Base-by-base conservation (phyloP, 345 rosid species). In the Lagerstroemia speciosa region DNA sequence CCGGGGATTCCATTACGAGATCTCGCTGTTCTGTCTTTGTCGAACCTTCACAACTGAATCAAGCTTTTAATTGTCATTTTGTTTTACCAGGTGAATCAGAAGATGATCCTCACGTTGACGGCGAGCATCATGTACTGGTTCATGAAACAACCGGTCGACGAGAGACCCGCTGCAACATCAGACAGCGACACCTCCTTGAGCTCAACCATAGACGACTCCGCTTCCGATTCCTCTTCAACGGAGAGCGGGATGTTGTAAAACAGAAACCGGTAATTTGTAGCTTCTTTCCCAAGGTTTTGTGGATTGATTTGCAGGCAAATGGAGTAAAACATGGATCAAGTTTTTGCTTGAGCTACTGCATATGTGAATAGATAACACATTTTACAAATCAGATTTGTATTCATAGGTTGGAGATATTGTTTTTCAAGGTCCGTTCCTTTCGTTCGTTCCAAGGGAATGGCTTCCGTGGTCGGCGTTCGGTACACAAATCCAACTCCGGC, bases 111-210 rank as follows among this genome's bases (percentile, higher is more conserved):
- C 29, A 94, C 97, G 5, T 77, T 94, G 78, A 89, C 99, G 1
- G 97, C 96, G 31, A 94, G 95, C 73, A 87, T 94, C 58, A 94
- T 87, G 97, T 76, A 89, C 38, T 91, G 99, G 99, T 83, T 79
- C 83, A 79, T 94, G 74, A 89, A 86, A 80, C 90, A 91, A 76
- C 93, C 93, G 6, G 84, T 83, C 61, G 91, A 86, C 66, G 85
- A 86, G 61, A 84, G 86, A 74, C 70, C 86, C 40, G 74, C 80
- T 1, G 84, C 78, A 48, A 78, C 82, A 46, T 89, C 96, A 0
- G 97, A 94, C 69, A 88, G 85, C 46, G 95, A 91, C 52, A 75
- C 64, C 27, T 71, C 83, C 15, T 41, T 2, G 37, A 93, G 77
- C 77, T 87, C 93, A 70, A 89, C 99, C 15, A 73, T 75, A 34